phyloP scores from a whole-genome alignment of 306 rosid genomes.

The Vigna nakashimae region DNA sequence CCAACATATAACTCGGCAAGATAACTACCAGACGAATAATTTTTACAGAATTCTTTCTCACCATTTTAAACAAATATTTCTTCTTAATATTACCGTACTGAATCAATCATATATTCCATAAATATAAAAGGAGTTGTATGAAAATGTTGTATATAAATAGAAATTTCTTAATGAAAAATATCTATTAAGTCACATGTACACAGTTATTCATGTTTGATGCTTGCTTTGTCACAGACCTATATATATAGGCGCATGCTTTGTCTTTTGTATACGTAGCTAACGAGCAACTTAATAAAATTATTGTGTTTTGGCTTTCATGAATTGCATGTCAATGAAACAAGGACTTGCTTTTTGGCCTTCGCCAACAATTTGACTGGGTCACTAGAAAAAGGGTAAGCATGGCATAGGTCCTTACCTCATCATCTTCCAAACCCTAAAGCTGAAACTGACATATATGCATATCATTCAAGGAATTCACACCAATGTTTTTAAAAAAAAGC shows the following conservation, averaged over 20 bases:
- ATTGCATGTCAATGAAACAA: constrained; percentile 12
- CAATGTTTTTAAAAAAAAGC: no score
- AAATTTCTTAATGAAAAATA: not conserved
- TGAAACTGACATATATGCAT: constrained; percentile 33
- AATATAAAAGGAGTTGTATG: not conserved
- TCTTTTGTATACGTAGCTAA: not conserved
- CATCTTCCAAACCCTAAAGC: not conserved
- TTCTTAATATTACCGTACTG: no score
- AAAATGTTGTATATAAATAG: not conserved
- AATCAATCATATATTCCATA: no score
- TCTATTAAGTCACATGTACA: not conserved
- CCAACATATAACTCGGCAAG: no score
- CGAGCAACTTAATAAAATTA: not conserved
- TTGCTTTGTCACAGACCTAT: not conserved
- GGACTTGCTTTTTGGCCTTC: not conserved
- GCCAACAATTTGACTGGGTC: not conserved
- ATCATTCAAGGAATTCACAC: constrained; percentile 26
- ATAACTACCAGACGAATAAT: no score
- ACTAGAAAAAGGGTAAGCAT: constrained; percentile 6
- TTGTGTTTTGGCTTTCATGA: not conserved
- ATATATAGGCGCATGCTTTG: not conserved
- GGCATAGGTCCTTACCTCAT: not conserved
- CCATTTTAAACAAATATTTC: no score
- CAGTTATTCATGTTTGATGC: not conserved
- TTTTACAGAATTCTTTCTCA: no score